These are phyloP conservation scores for Mortierella sp. DNA, from an alignment of 371 early-diverging fungal species.

Conservation along the genomic window DNA sequence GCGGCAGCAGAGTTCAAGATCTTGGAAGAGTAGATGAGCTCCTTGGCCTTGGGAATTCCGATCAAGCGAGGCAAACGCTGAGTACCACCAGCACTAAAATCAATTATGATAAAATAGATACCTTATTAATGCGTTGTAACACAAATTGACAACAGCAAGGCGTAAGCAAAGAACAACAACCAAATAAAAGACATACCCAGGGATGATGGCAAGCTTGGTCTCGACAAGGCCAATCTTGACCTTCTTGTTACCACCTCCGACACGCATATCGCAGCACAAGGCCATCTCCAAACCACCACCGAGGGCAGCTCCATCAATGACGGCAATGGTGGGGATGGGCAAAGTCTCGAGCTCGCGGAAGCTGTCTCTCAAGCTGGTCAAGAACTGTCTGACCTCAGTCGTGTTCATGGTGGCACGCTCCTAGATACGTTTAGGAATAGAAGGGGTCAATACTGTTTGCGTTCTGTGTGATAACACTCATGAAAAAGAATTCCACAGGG, in stretches of 20 bases:
- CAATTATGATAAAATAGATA: neutral
- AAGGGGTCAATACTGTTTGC: neutral
- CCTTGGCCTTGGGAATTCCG: constrained; percentile 92
- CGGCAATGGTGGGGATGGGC: constrained; percentile 95
- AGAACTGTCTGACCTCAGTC: constrained; percentile 87
- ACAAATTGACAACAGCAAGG: neutral
- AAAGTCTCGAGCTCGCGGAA: constrained; percentile 91
- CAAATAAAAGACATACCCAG: constrained; percentile 74
- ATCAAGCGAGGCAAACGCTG: constrained; percentile 92
- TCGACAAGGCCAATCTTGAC: constrained; percentile 94
- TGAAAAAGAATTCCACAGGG: neutral
- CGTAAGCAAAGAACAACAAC: neutral
- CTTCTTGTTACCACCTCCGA: constrained; percentile 76
- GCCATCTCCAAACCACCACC: constrained; percentile 98
- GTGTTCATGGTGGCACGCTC: constrained; percentile 92
- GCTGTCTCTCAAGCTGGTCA: constrained; percentile 80
- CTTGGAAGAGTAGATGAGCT: constrained; percentile 90
- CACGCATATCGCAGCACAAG: constrained; percentile 91
- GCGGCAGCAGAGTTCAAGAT: constrained; percentile 79
- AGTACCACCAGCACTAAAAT: constrained; percentile 93
- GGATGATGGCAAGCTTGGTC: constrained; percentile 96
- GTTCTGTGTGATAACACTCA: neutral
- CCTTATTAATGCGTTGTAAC: neutral
- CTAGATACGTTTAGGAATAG: constrained; percentile 50
- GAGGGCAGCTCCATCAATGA: constrained; percentile 95